Evolutionary conservation across 345 rosid genomes (phyloP), one percentile per base, ranked within the genome.

Genomic region (Ceriops tagal): DNA sequence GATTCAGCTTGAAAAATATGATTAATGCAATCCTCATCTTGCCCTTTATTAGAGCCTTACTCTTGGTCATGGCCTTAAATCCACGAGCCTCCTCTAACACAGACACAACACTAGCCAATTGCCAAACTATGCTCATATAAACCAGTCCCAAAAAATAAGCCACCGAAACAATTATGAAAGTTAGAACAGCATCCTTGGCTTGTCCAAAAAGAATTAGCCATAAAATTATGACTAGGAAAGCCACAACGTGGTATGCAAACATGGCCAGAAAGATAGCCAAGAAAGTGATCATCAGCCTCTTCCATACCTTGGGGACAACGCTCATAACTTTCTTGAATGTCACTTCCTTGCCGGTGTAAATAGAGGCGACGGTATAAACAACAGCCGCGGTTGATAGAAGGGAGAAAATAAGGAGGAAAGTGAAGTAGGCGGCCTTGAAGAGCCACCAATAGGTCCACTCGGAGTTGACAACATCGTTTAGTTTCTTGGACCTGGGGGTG

Each of bases 31-130:
- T 19, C 65, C 66, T 20, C 56, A 65, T 28, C 80, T 87, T 87
- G 47, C 92, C 92, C 31, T 72, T 79, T 7, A 83, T 80, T 34
- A 87, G 31, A 0, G 65, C 67, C 26, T 72, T 57, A 71, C 84
- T 74, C 72, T 85, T 87, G 16, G 51, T 22, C 77, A 82, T 74
- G 47, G 92, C 89, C 1, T 31, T 8, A 21, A 76, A 1, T 0
- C 87, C 84, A 32, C 76, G 60, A 0, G 77, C 72, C 34, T 87
- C 89, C 69, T 87, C 92, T 5, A 85, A 21, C 31, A 85, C 92
- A 0, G 83, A 77, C 20, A 85, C 84, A 30, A 82, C 85, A 43
- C 79, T 79, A 0, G 86, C 89, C 68, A 83, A 51, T 37, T 85
- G 84, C 86, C 87, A 85, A 6, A 85, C 20, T n/a, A 78, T 66